Evolutionary conservation across 2,329 filamentous ascomycete species (phyloP).

Genomic region (Aspergillus sp.): DNA sequence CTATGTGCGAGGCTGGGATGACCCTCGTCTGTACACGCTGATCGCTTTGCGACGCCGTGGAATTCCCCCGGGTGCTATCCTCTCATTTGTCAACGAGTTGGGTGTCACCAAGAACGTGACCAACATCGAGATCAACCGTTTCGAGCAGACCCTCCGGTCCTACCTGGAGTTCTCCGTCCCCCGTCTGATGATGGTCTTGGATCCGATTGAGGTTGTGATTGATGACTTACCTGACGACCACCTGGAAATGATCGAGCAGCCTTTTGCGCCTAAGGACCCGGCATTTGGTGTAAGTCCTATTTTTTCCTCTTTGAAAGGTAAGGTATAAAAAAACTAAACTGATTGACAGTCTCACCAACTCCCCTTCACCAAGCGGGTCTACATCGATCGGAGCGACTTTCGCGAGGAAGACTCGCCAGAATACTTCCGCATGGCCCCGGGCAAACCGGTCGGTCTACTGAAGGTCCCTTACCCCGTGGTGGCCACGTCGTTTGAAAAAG

Average conservation of each 20-base stretch:
- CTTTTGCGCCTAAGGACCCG: conserved; percentile 73
- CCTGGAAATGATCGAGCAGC: conserved; percentile 56
- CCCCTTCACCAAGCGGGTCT: conserved; percentile 67
- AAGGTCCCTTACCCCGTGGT: conserved; percentile 63
- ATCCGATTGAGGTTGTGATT: conserved; percentile 74
- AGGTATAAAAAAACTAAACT: not conserved
- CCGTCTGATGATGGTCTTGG: conserved; percentile 78
- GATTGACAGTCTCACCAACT: conserved; percentile 40
- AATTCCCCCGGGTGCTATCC: conserved; percentile 77
- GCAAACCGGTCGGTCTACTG: conserved; percentile 65
- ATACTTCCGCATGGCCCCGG: conserved; percentile 70
- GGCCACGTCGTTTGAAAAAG: conserved; percentile 60
- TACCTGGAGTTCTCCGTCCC: conserved; percentile 86
- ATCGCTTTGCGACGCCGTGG: conserved; percentile 76
- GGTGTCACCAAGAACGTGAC: conserved; percentile 77
- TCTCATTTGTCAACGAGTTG: conserved; percentile 84
- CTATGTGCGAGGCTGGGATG: conserved; percentile 82
- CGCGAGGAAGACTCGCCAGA: conserved; percentile 62
- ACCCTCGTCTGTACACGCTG: conserved; percentile 80
- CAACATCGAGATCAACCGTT: conserved; percentile 70
- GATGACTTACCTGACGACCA: conserved; percentile 67
- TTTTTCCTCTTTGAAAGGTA: not conserved
- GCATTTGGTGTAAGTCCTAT: conserved; percentile 29
- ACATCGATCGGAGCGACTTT: conserved; percentile 77
- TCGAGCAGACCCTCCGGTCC: conserved; percentile 75